Evolutionary conservation across 306 rosid species (phyloP).

Genomic region (Luffa aegyptiaca): DNA sequence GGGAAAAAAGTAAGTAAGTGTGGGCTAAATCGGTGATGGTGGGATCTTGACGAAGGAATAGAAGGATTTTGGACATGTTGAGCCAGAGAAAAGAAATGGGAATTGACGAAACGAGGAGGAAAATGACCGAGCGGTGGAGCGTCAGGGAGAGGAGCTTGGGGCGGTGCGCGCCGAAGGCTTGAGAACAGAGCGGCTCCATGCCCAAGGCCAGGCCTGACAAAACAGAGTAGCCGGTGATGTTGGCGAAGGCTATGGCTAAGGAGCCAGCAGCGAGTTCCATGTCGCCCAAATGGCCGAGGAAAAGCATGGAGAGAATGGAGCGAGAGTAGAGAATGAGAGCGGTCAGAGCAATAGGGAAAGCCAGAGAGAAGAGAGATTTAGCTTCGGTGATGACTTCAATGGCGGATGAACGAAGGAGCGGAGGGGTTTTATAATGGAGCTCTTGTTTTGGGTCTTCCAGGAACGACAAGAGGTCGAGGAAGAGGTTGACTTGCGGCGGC

Average conservation of each 20-base stretch:
- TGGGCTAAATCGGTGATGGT: conserved; percentile 41
- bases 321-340: conserved; percentile 78
- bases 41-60: conserved; percentile 34
- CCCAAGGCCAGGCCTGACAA: conserved; percentile 75
- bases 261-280: conserved; percentile 66
- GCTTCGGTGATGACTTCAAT: conserved; percentile 25
- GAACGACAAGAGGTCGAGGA: not conserved
- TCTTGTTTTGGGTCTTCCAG: not conserved
- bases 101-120: conserved; percentile 43
- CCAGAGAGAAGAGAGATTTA: conserved; percentile 40
- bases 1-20: conserved; percentile 40
- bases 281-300: conserved; percentile 68
- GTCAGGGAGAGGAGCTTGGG: conserved; percentile 62
- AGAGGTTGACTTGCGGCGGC: conserved; percentile 3
- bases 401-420: not conserved
- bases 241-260: conserved; percentile 81
- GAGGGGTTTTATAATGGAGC: not conserved
- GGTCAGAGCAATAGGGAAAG: conserved; percentile 55
- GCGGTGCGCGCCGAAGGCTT: conserved; percentile 83
- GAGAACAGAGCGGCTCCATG: conserved; percentile 91
- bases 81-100: conserved; percentile 78
- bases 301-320: conserved; percentile 71
- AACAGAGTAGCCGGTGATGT: conserved; percentile 80
- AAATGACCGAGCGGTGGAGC: conserved; percentile 67
- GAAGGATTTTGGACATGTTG: conserved; percentile 43